Evolutionary conservation across 257 asterid genomes (phyloP), one percentile per base, ranked within the genome.

Genomic region (Scutellaria minor): DNA sequence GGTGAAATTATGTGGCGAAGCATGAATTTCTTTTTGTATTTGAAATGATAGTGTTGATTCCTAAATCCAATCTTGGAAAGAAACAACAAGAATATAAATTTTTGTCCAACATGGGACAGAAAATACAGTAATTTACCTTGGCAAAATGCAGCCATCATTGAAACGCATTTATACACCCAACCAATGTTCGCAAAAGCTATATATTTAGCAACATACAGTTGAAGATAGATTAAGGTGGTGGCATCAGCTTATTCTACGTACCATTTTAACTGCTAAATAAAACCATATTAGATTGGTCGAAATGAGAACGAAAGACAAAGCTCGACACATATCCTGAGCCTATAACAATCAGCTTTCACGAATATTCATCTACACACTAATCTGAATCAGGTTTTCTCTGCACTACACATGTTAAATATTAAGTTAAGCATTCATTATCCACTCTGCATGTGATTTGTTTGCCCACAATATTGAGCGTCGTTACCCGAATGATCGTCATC

Each of bases 391-490:
- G 60, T 53, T 40, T 72, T 69, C 72, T 61, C 75, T 68, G 65
- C 65, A 71, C 81, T 81, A 68, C 64, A 68, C 10, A 55, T 56
- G 90, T 84, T 83, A 88, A 84, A 24, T 24, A 75, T 83, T 81
- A 78, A 74, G 72, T 76, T 81, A 79, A 4, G 27, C 27, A 24
- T 24, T 24, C 27, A 24, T 31, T 31, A 31, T 31, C 68, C 74
- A 70, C 71, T 77, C 59, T 64, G 63, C 46, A 7, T 35, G 39
- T 68, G 55, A 66, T 77, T 81, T 54, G 80, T 73, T 31, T 12
- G 64, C 4, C 53, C 27, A 24, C 2, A 83, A 68, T 39, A 70
- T 66, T 76, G 82, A 15, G 72, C 66, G 35, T 72, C 81, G 1
- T 61, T 58, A 76, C 73, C 71, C 14, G 53, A 45, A 14, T 42